phyloP scores from a whole-genome alignment of 2,329 filamentous ascomycete species.

The Aspergillus ibericus region DNA sequence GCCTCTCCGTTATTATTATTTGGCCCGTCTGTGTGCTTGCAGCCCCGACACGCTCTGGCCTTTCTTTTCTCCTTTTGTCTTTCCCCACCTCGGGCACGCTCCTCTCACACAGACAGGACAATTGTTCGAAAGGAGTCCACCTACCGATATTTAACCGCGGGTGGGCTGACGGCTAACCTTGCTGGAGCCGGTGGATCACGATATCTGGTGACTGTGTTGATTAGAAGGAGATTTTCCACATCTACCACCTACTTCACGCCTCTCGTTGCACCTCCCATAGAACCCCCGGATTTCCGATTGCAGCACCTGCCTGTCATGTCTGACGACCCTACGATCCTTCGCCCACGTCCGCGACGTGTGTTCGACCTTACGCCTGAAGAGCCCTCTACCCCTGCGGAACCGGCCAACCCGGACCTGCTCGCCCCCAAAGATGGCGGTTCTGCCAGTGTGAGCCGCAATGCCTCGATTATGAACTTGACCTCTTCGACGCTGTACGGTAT shows the following conservation, averaged over 20 bases:
- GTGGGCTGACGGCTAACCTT: not conserved
- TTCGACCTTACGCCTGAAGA: slow-evolving; percentile 60
- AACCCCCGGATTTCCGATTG: not conserved
- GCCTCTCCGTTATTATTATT: slow-evolving; percentile 2
- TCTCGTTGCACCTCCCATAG: not conserved
- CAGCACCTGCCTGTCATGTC: slow-evolving; percentile 27
- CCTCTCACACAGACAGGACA: not conserved
- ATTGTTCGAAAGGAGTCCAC: not conserved
- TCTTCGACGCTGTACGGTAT: slow-evolving; percentile 89
- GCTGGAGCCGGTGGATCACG: not conserved
- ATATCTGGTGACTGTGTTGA: not conserved
- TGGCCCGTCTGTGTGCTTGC: slow-evolving; percentile 10
- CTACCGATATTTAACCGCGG: not conserved
- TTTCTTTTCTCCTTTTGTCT: not conserved
- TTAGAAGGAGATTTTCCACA: not conserved
- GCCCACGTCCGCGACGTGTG: slow-evolving; percentile 69
- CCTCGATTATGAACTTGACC: slow-evolving; percentile 82
- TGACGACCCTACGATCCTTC: slow-evolving; percentile 57
- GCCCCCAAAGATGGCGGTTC: slow-evolving; percentile 33
- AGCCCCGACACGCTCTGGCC: slow-evolving; percentile 1
- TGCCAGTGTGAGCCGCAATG: slow-evolving; percentile 63
- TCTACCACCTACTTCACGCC: not conserved
- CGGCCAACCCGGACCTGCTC: slow-evolving; percentile 35
- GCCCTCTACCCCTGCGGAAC: slow-evolving; percentile 42
- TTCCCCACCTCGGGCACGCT: not conserved